A percentile compares a stretch with the other conserved stretches of the same genome.
These are phyloP conservation scores for Trapa bicornis DNA, from an alignment of 345 rosid species.

Conservation along the genomic window DNA sequence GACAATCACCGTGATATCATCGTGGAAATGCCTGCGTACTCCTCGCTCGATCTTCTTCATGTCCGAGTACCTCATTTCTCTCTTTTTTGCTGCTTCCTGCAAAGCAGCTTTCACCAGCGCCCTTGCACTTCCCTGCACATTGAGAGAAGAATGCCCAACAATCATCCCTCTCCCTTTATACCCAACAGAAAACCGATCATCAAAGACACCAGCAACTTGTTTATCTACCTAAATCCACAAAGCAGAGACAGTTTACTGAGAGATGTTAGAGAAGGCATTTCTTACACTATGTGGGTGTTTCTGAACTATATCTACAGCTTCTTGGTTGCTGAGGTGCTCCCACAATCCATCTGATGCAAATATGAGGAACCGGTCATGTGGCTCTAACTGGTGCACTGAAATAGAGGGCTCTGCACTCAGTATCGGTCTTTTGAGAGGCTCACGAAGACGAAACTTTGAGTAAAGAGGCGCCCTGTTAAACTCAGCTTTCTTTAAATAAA, in stretches of 20 bases:
- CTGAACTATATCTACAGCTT: conserved; percentile 38
- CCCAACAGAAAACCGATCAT: too few species aligned
- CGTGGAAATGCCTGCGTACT: conserved; percentile 83
- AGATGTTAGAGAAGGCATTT: not conserved
- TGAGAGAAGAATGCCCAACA: not conserved
- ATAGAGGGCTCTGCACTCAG: conserved; percentile 39
- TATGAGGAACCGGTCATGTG: conserved; percentile 33
- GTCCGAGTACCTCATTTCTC: conserved; percentile 90
- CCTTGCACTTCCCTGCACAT: conserved; percentile 68
- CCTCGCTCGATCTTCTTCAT: conserved; percentile 85
- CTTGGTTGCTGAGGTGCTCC: conserved; percentile 47
- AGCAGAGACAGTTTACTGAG: not conserved
- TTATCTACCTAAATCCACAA: not conserved
- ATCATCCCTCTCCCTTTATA: too few species aligned
- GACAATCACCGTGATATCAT: conserved; percentile 75
- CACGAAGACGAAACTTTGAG: conserved; percentile 26
- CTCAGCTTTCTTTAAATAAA: conserved; percentile 36
- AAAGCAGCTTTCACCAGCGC: conserved; percentile 67
- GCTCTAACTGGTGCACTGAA: conserved; percentile 22
- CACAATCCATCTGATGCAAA: conserved; percentile 47
- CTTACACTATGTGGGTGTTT: conserved; percentile 27
- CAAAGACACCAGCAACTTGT: too few species aligned
- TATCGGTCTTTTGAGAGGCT: conserved; percentile 31
- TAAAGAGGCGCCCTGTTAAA: conserved; percentile 35
- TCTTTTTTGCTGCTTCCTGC: conserved; percentile 77